A percentile compares a stretch with the other conserved stretches of the same genome.
Conservation (phyloP, 2,329 filamentous ascomycete species). For the Trichocomaceae sp. region DNA sequence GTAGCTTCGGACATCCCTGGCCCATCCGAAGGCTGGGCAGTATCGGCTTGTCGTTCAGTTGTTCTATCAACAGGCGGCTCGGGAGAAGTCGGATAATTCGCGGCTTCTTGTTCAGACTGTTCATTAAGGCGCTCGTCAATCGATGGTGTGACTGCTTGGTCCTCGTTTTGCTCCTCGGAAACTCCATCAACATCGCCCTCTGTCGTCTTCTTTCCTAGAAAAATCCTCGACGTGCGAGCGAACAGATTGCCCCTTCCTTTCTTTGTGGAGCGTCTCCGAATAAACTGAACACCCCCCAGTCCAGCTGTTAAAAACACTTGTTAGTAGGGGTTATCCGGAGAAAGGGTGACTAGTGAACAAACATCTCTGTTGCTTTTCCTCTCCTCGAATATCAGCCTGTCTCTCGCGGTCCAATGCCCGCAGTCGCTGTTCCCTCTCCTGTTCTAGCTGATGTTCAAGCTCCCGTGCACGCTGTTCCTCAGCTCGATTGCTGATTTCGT, state of each 20-base stretch:
- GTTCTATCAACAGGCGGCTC: neutral
- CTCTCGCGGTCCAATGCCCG: conserved; percentile 39
- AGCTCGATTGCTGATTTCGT: conserved; percentile 75
- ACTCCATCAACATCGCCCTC: neutral
- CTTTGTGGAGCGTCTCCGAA: conserved; percentile 5
- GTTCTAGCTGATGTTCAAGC: conserved; percentile 55
- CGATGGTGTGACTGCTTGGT: neutral
- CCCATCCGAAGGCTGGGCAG: neutral
- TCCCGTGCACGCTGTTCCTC: conserved; percentile 64
- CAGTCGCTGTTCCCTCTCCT: conserved; percentile 58
- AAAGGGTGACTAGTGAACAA: conserved; percentile 10
- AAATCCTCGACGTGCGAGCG: conserved; percentile 2
- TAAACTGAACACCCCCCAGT: neutral
- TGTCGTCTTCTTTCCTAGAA: neutral
- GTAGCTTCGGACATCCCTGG: neutral
- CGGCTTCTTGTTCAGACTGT: neutral
- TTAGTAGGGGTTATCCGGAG: conserved; percentile 1
- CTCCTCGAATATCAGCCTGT: conserved; percentile 31
- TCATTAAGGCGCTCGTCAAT: neutral
- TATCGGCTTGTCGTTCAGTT: neutral
- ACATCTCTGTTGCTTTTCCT: conserved; percentile 23
- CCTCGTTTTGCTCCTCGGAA: neutral
- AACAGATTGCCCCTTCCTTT: neutral
- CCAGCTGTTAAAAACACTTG: neutral
- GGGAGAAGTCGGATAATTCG: neutral